Evolutionary conservation across 2,329 filamentous ascomycete genomes (phyloP), one percentile per base, ranked within the genome.

Genomic region (Trichophyton benhamiae): DNA sequence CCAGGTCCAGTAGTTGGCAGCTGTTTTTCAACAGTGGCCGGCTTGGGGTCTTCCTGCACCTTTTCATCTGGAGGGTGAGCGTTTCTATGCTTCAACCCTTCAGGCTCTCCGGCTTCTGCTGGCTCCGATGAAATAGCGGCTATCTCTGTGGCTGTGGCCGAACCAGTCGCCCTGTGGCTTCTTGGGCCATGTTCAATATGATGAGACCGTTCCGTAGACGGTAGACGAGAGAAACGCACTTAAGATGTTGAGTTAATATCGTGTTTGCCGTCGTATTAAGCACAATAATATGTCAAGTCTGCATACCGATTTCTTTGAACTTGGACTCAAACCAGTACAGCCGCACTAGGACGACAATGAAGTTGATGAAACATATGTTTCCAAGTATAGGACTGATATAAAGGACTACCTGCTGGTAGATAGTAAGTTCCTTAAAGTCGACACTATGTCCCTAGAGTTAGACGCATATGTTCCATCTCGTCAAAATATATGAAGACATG

Each of bases 341-440:
- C 0, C 80, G 74, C 0, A 79, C 74, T 11, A 78, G 66, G 2
- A 82, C 77, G 3, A 81, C 77, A 6, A 78, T 59, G 2, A 78
- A 75, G 65, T 81, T 81, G 66, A 82, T 70, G 64, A 80, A 80
- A 0, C 75, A 74, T 15, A 80, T 61, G 61, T 82, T 81, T 0
- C 75, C 76, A 1, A 82, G 61, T 6, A 80, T 73, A 0, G 80
- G 78, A 17, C 79, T 68, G 53, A 82, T 71, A 65, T 82, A 83
- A 41, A 82, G 65, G 58, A 75, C 77, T 2, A 82, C 63, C 65
- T 82, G 80, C 65, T 82, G 80, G 62, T 81, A 82, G 0, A 72
- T 74, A 62, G 74, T 74, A 15, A 82, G 67, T 1, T 71, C 68
- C 53, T 80, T 81, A 57, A 82, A 67, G 65, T 82, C 79, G 46